Percentiles rank a stretch among this genome's conserved stretches.
Conservation (phyloP, 257 asterid species). For the Nicotiana knightiana region DNA sequence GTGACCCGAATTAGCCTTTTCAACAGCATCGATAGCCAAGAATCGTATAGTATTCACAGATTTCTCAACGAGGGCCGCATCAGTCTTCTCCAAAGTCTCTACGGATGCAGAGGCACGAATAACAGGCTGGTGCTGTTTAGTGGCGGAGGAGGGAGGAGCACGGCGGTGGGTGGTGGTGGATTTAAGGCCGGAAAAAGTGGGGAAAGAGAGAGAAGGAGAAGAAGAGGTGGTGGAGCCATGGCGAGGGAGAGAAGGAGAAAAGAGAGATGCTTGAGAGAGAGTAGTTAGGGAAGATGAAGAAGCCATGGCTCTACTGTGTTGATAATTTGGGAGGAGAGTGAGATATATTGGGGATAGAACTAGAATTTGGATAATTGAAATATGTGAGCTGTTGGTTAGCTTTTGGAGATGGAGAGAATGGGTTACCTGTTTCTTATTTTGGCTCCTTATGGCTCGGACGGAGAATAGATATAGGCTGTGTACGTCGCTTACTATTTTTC, state of each 20-base stretch:
- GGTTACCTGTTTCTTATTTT: not conserved
- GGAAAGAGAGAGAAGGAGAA: constrained; percentile 30
- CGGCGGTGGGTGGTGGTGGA: constrained; percentile 24
- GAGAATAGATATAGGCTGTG: not conserved
- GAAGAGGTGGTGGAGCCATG: not conserved
- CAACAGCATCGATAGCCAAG: constrained; percentile 47
- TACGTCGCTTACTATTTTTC: not conserved
- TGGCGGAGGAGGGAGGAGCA: constrained; percentile 27
- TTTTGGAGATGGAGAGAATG: not conserved
- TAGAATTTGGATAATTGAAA: not conserved
- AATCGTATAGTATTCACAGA: constrained; percentile 46
- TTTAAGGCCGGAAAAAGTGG: constrained; percentile 55
- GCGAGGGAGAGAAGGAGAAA: constrained; percentile 6
- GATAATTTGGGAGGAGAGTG: not conserved
- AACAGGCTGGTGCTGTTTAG: constrained; percentile 23
- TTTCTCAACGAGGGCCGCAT: constrained; percentile 60
- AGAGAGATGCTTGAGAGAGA: constrained; percentile 1
- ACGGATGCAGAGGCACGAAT: constrained; percentile 59
- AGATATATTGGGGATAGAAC: not conserved
- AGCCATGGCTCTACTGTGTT: not conserved
- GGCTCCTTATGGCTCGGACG: not conserved
- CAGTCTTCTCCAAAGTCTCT: constrained; percentile 61
- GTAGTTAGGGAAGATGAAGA: constrained; percentile 7
- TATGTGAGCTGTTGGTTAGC: constrained; percentile 8
- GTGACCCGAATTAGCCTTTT: constrained; percentile 47